Evolutionary conservation across 2,329 filamentous ascomycete genomes (phyloP).

Genomic region (Taxawa tesnikishii): DNA sequence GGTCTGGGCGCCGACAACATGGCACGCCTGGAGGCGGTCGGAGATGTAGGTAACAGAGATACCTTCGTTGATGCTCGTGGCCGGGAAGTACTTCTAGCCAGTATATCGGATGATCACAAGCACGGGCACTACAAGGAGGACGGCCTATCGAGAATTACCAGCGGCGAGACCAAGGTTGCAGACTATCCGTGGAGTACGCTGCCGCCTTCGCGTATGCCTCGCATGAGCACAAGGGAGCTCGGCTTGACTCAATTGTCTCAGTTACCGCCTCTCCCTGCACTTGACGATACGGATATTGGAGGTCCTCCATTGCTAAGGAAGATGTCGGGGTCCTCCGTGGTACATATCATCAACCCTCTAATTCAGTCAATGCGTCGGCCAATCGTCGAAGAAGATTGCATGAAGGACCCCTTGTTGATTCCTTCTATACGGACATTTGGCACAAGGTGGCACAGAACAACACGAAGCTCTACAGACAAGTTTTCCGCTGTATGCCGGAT

Average conservation of each 20-base stretch:
- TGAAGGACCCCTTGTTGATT: conserved; percentile 78
- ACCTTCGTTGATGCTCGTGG: conserved; percentile 46
- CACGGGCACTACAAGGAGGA: neutral
- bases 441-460: conserved; percentile 81
- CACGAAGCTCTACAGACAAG: conserved; percentile 81
- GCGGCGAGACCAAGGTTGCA: conserved; percentile 5
- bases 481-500: conserved; percentile 96
- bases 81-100: conserved; percentile 51
- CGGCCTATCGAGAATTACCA: neutral
- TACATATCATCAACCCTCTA: conserved; percentile 32
- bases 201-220: conserved; percentile 47
- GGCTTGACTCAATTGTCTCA: conserved; percentile 58
- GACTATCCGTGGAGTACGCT: conserved; percentile 19
- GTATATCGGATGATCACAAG: conserved; percentile 3
- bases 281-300: conserved; percentile 73
- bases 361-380: conserved; percentile 59
- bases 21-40: conserved; percentile 27
- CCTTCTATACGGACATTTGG: conserved; percentile 85
- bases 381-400: conserved; percentile 76
- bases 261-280: conserved; percentile 54
- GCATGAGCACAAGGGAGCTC: conserved; percentile 53
- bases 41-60: conserved; percentile 16
- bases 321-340: conserved; percentile 35
- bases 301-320: conserved; percentile 53
- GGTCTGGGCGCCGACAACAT: conserved; percentile 69